Conservation (phyloP, 2,329 filamentous ascomycete species). For the Chaetoscypha palmicola region DNA sequence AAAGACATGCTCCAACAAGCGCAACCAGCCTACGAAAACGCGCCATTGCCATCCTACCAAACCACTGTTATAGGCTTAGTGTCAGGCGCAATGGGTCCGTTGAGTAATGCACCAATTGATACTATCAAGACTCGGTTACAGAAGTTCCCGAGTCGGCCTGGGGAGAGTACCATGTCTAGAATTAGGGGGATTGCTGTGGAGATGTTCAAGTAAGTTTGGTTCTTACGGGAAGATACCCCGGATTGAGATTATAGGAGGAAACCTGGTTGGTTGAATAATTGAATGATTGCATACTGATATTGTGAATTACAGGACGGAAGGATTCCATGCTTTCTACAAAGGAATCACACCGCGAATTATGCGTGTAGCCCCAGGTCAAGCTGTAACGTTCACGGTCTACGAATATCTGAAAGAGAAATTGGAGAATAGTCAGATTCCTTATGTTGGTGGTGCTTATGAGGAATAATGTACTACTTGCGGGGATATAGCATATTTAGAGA, state of each 20-base stretch:
- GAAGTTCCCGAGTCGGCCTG: conserved; percentile 74
- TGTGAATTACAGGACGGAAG: conserved; percentile 63
- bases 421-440: conserved; percentile 53
- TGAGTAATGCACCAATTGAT: conserved; percentile 96
- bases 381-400: conserved; percentile 68
- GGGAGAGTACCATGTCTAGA: conserved; percentile 71
- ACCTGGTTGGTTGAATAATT: too few species aligned
- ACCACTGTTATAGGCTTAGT: conserved; percentile 84
- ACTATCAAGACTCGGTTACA: conserved; percentile 98
- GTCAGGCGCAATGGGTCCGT: conserved; percentile 86
- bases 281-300: conserved; percentile 10
- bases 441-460: conserved; percentile 59
- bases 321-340: conserved; percentile 94
- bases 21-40: conserved; percentile 61
- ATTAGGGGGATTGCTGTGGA: conserved; percentile 73
- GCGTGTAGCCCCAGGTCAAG: conserved; percentile 94
- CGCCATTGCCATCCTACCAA: conserved; percentile 75
- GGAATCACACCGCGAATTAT: conserved; percentile 97
- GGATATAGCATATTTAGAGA: too few species aligned
- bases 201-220: conserved; percentile 64
- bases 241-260: too few species aligned
- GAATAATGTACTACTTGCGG: too few species aligned
- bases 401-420: conserved; percentile 68
- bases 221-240: too few species aligned
- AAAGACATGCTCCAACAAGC: conserved; percentile 67